Percentiles rank a stretch among this genome's conserved stretches.
These are phyloP conservation scores for Acrasis kona DNA, from an alignment of 78 protist species.

Conservation along the genomic window DNA sequence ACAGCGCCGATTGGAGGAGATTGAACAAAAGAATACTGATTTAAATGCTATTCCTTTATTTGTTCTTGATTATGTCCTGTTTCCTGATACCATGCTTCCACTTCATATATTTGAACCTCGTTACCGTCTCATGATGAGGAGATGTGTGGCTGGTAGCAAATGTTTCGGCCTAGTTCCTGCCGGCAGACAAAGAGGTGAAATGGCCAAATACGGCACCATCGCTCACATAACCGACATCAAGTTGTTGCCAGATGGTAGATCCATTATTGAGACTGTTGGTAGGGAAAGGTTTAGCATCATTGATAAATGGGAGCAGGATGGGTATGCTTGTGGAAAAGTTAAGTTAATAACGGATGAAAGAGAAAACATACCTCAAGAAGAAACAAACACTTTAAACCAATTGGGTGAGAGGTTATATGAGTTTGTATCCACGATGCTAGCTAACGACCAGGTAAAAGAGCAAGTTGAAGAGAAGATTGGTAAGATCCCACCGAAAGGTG, in stretches of 20 bases:
- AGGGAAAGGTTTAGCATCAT: not conserved
- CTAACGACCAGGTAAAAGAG: not conserved
- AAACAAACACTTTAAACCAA: not conserved
- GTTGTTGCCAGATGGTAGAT: not conserved
- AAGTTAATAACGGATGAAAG: not conserved
- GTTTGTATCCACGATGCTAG: too few relatives aligned
- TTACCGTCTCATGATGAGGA: constrained; percentile 3
- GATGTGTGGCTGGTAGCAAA: not conserved
- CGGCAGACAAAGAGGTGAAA: not conserved
- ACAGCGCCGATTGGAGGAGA: not conserved
- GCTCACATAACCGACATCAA: not conserved
- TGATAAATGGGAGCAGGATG: not conserved
- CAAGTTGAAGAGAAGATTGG: not conserved
- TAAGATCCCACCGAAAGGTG: not conserved
- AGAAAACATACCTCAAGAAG: not conserved
- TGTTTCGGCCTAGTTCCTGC: not conserved
- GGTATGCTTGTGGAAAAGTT: not conserved
- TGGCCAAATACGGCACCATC: not conserved
- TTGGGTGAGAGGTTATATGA: not conserved
- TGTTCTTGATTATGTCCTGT: not conserved
- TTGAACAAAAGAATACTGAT: not conserved
- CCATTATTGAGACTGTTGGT: not conserved
- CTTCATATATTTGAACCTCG: constrained; percentile 31
- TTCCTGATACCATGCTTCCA: constrained; percentile 1
- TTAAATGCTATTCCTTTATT: constrained; percentile 11